A percentile compares a stretch with the other conserved stretches of the same genome.
Conservation (phyloP, 495 filamentous ascomycete genomes). For the Recurvomyces mirabilis region DNA sequence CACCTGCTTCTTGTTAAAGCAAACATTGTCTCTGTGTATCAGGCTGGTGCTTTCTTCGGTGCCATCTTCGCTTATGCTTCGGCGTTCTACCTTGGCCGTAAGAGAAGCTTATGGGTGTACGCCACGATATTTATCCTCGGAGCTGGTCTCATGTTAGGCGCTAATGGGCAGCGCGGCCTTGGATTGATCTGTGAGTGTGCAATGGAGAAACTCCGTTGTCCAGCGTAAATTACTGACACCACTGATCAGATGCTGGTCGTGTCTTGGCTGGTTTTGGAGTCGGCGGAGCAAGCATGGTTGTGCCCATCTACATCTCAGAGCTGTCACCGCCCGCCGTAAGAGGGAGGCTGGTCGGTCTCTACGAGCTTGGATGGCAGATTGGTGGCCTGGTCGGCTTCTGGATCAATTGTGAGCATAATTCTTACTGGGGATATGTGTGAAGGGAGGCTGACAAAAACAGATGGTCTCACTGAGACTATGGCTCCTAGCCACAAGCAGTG, state of each 20-base stretch:
- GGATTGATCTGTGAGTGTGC: slow-evolving; percentile 23
- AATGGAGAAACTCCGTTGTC: background rate
- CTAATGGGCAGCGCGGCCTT: slow-evolving; percentile 45
- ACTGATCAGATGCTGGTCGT: slow-evolving; percentile 37
- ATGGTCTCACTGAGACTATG: slow-evolving; percentile 39
- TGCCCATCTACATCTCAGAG: slow-evolving; percentile 49
- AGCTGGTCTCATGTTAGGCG: slow-evolving; percentile 51
- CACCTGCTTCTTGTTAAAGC: slow-evolving; percentile 42
- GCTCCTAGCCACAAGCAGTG: slow-evolving; percentile 39
- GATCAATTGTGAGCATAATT: slow-evolving; percentile 43
- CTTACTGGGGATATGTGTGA: background rate
- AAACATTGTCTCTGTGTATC: slow-evolving; percentile 48
- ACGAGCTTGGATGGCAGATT: slow-evolving; percentile 63
- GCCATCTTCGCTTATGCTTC: slow-evolving; percentile 35
- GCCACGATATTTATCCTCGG: slow-evolving; percentile 50
- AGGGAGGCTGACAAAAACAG: slow-evolving; percentile 44
- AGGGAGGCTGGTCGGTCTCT: slow-evolving; percentile 50
- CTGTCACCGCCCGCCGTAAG: slow-evolving; percentile 44
- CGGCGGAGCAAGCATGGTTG: slow-evolving; percentile 40
- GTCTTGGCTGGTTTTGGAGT: slow-evolving; percentile 44
- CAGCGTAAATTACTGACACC: no score
- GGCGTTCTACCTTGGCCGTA: slow-evolving; percentile 47
- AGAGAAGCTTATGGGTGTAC: slow-evolving; percentile 43
- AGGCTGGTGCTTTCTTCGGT: slow-evolving; percentile 19
- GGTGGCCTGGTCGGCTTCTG: slow-evolving; percentile 64